These are phyloP conservation scores for Pistacia integerrima DNA, from an alignment of 345 rosid species.

Conservation along the genomic window DNA sequence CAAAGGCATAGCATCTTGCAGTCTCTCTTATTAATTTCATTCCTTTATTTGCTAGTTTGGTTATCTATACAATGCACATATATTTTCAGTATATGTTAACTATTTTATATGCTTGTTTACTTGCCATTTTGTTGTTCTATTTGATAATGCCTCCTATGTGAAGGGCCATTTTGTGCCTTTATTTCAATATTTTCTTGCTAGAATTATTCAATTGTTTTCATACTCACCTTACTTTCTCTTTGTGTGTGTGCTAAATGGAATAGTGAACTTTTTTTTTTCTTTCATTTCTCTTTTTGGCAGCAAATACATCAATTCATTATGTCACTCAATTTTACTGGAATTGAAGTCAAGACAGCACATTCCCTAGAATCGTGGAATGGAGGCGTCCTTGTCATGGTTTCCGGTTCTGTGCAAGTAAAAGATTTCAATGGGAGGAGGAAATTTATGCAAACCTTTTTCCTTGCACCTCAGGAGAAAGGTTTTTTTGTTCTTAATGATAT, in stretches of 20 bases:
- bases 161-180: neutral
- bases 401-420: constrained; percentile 62
- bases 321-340: constrained; percentile 48
- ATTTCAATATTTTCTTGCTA: neutral
- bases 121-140: neutral
- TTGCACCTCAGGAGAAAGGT: constrained; percentile 78
- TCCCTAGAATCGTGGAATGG: constrained; percentile 66
- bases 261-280: neutral
- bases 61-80: neutral
- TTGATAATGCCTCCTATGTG: neutral
- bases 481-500: constrained; percentile 70
- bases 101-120: neutral
- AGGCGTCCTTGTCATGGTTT: constrained; percentile 71
- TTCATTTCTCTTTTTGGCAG: constrained; percentile 38
- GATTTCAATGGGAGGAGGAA: constrained; percentile 50
- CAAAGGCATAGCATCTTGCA: neutral
- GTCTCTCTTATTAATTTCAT: neutral
- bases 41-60: neutral
- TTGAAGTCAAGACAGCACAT: constrained; percentile 67
- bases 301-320: constrained; percentile 60
- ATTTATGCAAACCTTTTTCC: constrained; percentile 68
- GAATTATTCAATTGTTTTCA: neutral
- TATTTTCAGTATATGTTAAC: too few relatives aligned
- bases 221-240: neutral
- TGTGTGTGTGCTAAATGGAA: neutral